Percentiles rank a stretch among this genome's conserved stretches.
Evolutionary conservation across 2,329 filamentous ascomycete species (phyloP).

Genomic region (Penicillium janthinellum): DNA sequence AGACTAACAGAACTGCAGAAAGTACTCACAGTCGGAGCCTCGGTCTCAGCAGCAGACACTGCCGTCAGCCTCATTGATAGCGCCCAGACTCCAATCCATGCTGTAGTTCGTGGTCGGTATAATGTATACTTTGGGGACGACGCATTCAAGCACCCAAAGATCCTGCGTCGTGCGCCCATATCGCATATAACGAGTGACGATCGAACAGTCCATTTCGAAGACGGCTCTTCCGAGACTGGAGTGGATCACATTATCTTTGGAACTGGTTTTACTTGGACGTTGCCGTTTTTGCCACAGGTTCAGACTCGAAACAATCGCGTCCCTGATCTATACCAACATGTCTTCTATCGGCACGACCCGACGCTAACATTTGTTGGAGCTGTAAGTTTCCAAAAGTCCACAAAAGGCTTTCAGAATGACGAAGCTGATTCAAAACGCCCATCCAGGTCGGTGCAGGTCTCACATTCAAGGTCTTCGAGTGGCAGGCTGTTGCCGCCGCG

Average conservation of each 20-base stretch:
- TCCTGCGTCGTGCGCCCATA: constrained; percentile 34
- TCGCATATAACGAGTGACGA: constrained; percentile 41
- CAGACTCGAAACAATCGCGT: constrained; percentile 37
- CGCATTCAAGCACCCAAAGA: constrained; percentile 62
- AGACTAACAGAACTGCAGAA: constrained; percentile 41
- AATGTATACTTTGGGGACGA: constrained; percentile 60
- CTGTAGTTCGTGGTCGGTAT: constrained; percentile 57
- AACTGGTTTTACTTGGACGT: constrained; percentile 66
- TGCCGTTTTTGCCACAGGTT: constrained; percentile 61
- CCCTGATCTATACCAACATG: constrained; percentile 40
- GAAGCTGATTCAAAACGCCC: constrained; percentile 15
- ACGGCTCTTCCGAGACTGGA: constrained; percentile 54
- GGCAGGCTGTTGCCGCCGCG: constrained; percentile 66
- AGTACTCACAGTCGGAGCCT: constrained; percentile 65
- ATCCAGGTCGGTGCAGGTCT: constrained; percentile 45
- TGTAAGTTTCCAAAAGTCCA: constrained; percentile 36
- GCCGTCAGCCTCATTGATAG: constrained; percentile 54
- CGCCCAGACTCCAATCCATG: constrained; percentile 53
- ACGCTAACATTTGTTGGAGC: constrained; percentile 46
- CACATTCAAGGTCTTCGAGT: constrained; percentile 70
- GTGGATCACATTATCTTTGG: constrained; percentile 68
- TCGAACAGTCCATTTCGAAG: constrained; percentile 56
- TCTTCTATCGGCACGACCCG: constrained; percentile 40
- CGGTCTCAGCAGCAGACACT: constrained; percentile 66
- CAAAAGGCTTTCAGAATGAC: too few species aligned